Evolutionary conservation across 1,284 basidiomycete species (phyloP).

Genomic region (Mycena citricolor): DNA sequence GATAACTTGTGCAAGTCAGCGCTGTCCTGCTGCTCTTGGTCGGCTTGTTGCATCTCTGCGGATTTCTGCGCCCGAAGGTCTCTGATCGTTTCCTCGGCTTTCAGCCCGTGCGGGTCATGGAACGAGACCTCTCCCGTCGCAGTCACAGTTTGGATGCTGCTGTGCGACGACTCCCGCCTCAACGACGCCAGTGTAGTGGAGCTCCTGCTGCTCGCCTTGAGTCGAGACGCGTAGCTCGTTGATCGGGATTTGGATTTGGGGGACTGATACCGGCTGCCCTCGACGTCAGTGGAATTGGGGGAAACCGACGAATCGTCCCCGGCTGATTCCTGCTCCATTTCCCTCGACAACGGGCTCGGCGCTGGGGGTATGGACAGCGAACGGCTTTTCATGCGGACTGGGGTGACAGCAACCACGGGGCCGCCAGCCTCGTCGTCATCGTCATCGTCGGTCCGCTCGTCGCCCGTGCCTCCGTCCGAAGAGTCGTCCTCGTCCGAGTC

Average conservation of each 20-base stretch:
- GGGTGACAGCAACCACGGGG: too few relatives aligned
- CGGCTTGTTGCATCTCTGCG: too few relatives aligned
- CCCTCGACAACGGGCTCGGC: too few relatives aligned
- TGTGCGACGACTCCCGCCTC: slow-evolving; percentile 53
- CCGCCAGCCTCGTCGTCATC: slow-evolving; percentile 37
- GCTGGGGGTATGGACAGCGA: too few relatives aligned
- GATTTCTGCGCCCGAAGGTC: slow-evolving; percentile 26
- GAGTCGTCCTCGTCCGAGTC: slow-evolving; percentile 74
- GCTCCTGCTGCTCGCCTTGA: slow-evolving; percentile 51
- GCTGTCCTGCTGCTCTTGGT: slow-evolving; percentile 29
- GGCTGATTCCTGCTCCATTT: too few relatives aligned
- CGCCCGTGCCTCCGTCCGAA: slow-evolving; percentile 34
- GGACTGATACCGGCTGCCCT: too few relatives aligned
- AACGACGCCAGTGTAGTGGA: slow-evolving; percentile 57
- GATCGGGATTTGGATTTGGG: too few relatives aligned
- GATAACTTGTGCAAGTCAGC: slow-evolving; percentile 35
- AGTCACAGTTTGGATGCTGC: slow-evolving; percentile 69
- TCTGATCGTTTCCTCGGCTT: slow-evolving; percentile 29
- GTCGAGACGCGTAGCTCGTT: slow-evolving; percentile 27
- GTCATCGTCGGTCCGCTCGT: too few relatives aligned
- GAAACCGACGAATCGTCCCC: slow-evolving; percentile 26
- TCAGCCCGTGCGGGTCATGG: slow-evolving; percentile 32
- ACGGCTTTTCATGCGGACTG: too few relatives aligned
- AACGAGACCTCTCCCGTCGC: slow-evolving; percentile 41
- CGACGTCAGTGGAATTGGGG: slow-evolving; percentile 21